Base-by-base conservation (phyloP, 352 stramenopile species). In the Globisporangium apiculatum region DNA sequence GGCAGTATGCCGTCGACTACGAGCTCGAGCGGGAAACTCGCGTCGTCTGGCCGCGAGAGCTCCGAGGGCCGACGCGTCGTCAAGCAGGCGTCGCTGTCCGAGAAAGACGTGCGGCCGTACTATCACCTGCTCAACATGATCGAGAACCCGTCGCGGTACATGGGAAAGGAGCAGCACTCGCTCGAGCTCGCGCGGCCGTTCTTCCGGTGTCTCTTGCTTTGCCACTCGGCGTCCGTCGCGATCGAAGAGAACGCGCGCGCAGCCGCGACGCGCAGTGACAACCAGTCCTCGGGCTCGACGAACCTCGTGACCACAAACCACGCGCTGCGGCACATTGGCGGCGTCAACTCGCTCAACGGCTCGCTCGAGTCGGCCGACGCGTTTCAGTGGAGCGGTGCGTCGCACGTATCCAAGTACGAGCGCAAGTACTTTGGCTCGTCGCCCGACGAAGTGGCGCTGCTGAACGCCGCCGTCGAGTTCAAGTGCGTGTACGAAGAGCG, bases 401-500 rank as follows among this genome's bases (percentile, higher is more conserved):
- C 74, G 24, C 51, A 73, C 5, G 67, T 69, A 4, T 35, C 62
- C 10, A 74, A 75, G 24, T 60, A 53, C 15, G 65, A 83, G 40
- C 71, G 67, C 7, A 79, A 80, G 35, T 87, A 87, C 38, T 89
- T 87, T 46, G 84, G 82, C 0, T 94, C 85, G 0, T 95, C 85
- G 4, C 85, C 85, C 0, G 85, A 95, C 52, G 85, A 95, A 74
- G 81, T 91, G 1, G 83, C 85, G 3, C 53, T 95, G 1, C 58
- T 95, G 7, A 87, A 89, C 37, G 85, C 81, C 24, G 85, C 83
- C 3, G 64, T 83, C 5, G 83, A 95, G 58, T 93, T 95, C 47
- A 71, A 92, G 40, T 95, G 84, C 35, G 64, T 86, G 2, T 94
- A 87, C 42, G 77, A 89, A 66, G 79, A 79, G n/a, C 72, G 78